Evolutionary conservation across 805 yeast genomes (phyloP).

Genomic region (Hanseniaspora valbyensis): DNA sequence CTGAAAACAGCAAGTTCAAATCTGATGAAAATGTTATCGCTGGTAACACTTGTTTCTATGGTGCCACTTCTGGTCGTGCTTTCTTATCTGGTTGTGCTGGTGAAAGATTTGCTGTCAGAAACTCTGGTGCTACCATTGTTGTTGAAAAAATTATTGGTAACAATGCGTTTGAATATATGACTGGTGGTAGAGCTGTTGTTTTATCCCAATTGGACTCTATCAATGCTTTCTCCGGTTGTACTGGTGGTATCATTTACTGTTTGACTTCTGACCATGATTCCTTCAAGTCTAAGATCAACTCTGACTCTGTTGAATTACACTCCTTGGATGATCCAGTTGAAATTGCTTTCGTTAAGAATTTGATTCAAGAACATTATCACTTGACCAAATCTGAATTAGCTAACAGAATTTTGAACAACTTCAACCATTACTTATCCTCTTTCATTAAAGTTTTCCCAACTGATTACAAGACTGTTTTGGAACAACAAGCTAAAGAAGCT

Average conservation of each 20-base stretch:
- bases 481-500: conserved; percentile 44
- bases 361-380: conserved; percentile 90
- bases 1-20: conserved; percentile 67
- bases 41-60: conserved; percentile 95
- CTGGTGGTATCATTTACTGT: conserved; percentile 98
- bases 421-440: conserved; percentile 76
- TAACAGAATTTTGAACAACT: conserved; percentile 66
- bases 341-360: conserved; percentile 84
- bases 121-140: conserved; percentile 95
- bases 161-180: conserved; percentile 98
- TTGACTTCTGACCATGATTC: conserved; percentile 84
- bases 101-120: conserved; percentile 95
- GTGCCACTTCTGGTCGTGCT: conserved; percentile 92
- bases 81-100: conserved; percentile 96
- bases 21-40: conserved; percentile 93
- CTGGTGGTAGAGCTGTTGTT: conserved; percentile 95
- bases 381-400: conserved; percentile 91
- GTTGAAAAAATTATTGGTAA: conserved; percentile 91
- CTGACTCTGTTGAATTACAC: conserved; percentile 69
- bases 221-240: conserved; percentile 87
- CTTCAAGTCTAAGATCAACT: conserved; percentile 67
- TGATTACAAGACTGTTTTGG: conserved; percentile 84
- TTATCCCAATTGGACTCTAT: conserved; percentile 85
- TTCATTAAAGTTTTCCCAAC: conserved; percentile 88
- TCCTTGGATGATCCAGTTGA: conserved; percentile 75